A percentile compares a stretch with the other conserved stretches of the same genome.
Conservation (phyloP, 225 moss, liverwort and hornwort species). For the Physcomitrellopsis africana region DNA sequence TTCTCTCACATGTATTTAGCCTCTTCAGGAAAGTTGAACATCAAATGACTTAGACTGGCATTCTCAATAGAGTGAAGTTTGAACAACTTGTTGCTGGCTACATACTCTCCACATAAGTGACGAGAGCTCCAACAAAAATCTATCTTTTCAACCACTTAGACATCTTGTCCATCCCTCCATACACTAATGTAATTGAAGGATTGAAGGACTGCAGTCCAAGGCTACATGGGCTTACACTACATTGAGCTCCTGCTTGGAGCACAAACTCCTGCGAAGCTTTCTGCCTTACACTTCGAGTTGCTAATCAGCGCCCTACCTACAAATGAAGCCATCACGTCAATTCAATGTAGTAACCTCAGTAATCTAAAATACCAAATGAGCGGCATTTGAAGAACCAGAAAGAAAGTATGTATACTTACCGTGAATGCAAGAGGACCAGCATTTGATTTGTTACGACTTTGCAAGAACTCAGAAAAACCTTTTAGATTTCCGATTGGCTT, state of each 20-base stretch:
- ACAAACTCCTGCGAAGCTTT: conserved; percentile 12
- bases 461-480: conserved; percentile 45
- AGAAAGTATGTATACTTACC: conserved; percentile 10
- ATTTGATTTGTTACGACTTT: conserved; percentile 1
- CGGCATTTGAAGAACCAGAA: conserved; percentile 10
- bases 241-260: conserved; percentile 24
- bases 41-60: background rate
- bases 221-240: conserved; percentile 8
- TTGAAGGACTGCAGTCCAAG: conserved; percentile 16
- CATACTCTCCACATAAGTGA: background rate
- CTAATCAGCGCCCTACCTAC: conserved; percentile 24
- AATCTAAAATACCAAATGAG: background rate
- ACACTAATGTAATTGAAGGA: background rate
- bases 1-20: background rate
- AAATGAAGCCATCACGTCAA: conserved; percentile 6
- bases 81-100: background rate
- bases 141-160: conserved; percentile 16
- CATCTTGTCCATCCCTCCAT: conserved; percentile 15
- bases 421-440: conserved; percentile 8
- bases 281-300: conserved; percentile 13
- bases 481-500: conserved; percentile 63
- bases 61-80: conserved; percentile 6
- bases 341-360: background rate
- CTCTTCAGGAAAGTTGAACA: background rate
- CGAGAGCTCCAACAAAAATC: conserved; percentile 14